A percentile compares a stretch with the other conserved stretches of the same genome.
These are phyloP conservation scores for Teratosphaeria gauchensis DNA, from an alignment of 2,329 filamentous ascomycete genomes.

Conservation along the genomic window DNA sequence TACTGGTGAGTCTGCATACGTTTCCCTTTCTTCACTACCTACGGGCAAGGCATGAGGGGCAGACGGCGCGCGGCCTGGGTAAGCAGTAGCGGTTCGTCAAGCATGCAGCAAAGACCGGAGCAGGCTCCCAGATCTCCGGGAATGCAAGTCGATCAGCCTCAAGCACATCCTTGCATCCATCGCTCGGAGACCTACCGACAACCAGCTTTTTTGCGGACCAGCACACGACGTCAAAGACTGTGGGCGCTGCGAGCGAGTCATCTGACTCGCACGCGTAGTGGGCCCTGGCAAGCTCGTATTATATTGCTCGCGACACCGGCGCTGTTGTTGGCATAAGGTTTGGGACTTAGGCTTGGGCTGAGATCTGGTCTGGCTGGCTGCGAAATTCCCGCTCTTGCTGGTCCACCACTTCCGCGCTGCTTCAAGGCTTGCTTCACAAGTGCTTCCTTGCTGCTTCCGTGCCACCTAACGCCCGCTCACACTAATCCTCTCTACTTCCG, in stretches of 20 bases:
- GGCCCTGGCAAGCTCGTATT: background rate
- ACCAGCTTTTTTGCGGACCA: background rate
- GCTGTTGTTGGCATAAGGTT: background rate
- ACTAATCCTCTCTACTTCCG: background rate
- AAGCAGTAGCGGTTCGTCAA: background rate
- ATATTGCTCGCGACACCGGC: background rate
- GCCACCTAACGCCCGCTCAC: background rate
- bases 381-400: background rate
- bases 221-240: background rate
- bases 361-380: background rate
- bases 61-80: too few relatives aligned
- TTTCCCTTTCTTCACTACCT: background rate
- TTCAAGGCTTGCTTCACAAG: background rate
- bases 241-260: background rate
- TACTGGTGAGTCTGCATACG: background rate
- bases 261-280: background rate
- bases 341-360: background rate
- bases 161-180: background rate
- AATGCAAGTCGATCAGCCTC: background rate
- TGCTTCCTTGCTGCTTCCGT: background rate
- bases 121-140: background rate
- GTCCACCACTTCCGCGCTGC: background rate
- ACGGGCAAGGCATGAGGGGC: background rate
- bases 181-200: background rate
- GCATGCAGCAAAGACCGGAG: background rate